Percentiles rank a stretch among this genome's conserved stretches.
Evolutionary conservation across 192 early-diverging fungal genomes (phyloP).

Genomic region (Lobosporangium transversale): DNA sequence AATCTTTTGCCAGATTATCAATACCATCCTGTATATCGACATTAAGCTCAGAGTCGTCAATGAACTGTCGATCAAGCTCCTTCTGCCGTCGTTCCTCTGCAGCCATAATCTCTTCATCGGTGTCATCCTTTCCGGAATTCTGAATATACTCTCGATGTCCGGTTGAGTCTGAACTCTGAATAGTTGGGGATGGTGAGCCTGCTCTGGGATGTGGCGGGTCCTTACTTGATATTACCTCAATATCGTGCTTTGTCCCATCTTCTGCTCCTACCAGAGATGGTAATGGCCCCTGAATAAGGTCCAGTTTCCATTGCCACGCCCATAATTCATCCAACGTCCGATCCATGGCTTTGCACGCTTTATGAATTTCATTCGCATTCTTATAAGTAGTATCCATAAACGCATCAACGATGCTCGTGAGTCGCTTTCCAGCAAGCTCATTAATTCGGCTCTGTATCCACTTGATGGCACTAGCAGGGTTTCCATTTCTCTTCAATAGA

Average conservation of each 20-base stretch:
- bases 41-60: constrained; percentile 27
- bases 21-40: no score
- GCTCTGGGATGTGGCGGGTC: no score
- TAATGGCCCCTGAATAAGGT: not conserved
- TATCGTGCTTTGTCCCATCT: not conserved
- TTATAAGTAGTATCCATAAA: constrained; percentile 21
- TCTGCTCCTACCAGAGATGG: not conserved
- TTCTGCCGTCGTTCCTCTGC: constrained; percentile 24
- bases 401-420: constrained; percentile 1
- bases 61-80: constrained; percentile 28
- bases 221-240: not conserved
- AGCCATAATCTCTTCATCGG: constrained; percentile 8
- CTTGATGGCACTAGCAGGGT: not conserved
- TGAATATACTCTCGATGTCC: no score
- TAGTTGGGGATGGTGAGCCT: no score
- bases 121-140: no score
- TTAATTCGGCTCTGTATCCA: not conserved
- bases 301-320: constrained; percentile 16
- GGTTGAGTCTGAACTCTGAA: no score
- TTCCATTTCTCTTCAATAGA: not conserved
- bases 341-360: constrained; percentile 25
- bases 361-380: constrained; percentile 11
- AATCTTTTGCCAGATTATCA: no score
- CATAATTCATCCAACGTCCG: constrained; percentile 10
- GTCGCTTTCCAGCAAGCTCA: not conserved